Evolutionary conservation across 202 grass and related monocot genomes (phyloP).

Genomic region (Eragrostis tef): DNA sequence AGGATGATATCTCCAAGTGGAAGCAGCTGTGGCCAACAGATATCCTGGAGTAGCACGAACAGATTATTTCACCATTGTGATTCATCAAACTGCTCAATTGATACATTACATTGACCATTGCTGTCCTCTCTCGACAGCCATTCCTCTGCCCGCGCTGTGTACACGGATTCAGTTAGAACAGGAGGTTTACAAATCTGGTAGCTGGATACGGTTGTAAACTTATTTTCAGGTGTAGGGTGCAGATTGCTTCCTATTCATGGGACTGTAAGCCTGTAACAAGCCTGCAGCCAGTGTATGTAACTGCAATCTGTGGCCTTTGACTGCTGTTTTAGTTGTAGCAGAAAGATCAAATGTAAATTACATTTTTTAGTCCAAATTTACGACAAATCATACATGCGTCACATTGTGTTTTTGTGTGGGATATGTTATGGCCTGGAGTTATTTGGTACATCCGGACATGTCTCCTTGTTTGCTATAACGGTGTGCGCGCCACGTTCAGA

Average conservation of each 20-base stretch:
- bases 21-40: constrained; percentile 82
- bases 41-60: constrained; percentile 62
- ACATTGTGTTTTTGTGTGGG: not conserved
- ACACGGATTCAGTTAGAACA: constrained; percentile 48
- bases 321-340: constrained; percentile 55
- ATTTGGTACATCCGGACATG: not conserved
- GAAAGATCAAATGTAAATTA: constrained; percentile 74
- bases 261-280: constrained; percentile 13
- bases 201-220: constrained; percentile 50
- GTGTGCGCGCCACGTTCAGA: not conserved
- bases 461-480: not conserved
- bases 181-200: constrained; percentile 47
- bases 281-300: constrained; percentile 39
- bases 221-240: constrained; percentile 28
- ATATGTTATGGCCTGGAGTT: not conserved
- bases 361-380: constrained; percentile 48
- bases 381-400: not conserved
- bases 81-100: constrained; percentile 43
- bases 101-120: constrained; percentile 36
- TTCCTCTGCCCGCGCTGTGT: constrained; percentile 36
- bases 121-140: not conserved
- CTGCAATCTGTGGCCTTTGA: constrained; percentile 31
- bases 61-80: not conserved
- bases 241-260: constrained; percentile 25
- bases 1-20: constrained; percentile 87